Evolutionary conservation across 768 basidiomycete species (phyloP).

Genomic region (Termitomyces titanicus): DNA sequence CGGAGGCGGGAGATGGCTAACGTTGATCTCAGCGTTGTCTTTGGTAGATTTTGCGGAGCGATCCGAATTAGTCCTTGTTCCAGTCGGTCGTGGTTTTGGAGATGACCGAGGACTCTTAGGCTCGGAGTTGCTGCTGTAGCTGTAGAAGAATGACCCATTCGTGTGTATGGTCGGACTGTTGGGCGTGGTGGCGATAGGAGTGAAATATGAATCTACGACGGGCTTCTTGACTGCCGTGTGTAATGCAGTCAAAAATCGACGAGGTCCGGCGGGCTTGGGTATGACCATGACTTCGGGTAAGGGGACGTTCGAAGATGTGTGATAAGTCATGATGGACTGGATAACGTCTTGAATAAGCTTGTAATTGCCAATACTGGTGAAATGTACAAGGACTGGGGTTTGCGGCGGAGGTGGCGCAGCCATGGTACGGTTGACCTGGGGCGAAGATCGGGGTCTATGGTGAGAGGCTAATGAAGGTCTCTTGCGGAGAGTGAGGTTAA

Average conservation of each 20-base stretch:
- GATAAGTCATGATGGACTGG: conserved; percentile 57
- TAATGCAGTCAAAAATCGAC: conserved; percentile 87
- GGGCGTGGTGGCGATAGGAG: conserved; percentile 93
- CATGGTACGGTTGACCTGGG: conserved; percentile 64
- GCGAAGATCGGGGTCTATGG: conserved; percentile 78
- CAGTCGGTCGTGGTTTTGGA: conserved; percentile 42
- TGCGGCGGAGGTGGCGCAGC: conserved; percentile 30
- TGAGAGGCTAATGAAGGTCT: conserved; percentile 64
- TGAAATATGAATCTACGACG: conserved; percentile 84
- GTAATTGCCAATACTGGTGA: conserved; percentile 88
- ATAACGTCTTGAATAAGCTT: conserved; percentile 84
- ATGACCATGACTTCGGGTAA: conserved; percentile 94
- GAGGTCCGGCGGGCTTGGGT: conserved; percentile 94
- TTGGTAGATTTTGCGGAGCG: conserved; percentile 51
- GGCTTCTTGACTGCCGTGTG: conserved; percentile 89
- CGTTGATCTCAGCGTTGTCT: conserved; percentile 26
- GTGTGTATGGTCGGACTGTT: conserved; percentile 60
- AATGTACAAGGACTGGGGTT: conserved; percentile 73
- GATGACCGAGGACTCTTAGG: conserved; percentile 36
- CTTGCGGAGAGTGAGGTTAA: conserved; percentile 44
- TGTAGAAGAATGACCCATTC: conserved; percentile 43
- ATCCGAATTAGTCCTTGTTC: conserved; percentile 59
- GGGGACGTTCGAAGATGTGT: conserved; percentile 37
- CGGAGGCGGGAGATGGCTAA: conserved; percentile 18
- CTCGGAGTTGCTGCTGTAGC: conserved; percentile 18